Percentiles rank a stretch among this genome's conserved stretches.
phyloP scores from a whole-genome alignment of 2,329 filamentous ascomycete species.

The Hypoxylon sp. region DNA sequence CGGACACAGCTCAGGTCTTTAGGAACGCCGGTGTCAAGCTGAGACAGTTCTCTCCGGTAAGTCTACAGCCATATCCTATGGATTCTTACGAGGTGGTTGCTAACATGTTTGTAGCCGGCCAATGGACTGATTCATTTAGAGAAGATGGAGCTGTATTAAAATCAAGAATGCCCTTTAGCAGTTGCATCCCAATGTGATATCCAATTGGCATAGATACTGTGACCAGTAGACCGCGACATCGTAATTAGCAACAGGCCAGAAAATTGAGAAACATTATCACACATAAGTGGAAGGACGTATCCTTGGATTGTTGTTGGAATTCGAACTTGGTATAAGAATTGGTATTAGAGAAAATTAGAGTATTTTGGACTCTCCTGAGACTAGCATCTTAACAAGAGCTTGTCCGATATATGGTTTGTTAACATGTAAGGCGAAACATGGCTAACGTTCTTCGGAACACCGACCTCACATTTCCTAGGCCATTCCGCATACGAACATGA shows the following conservation, averaged over 20 bases:
- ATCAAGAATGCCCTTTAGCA: background rate
- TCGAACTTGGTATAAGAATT: too few species aligned
- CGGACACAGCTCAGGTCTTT: conserved; percentile 82
- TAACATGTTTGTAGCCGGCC: conserved; percentile 52
- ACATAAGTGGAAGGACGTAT: too few species aligned
- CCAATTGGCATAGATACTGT: too few species aligned
- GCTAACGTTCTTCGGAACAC: conserved; percentile 23
- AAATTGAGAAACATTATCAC: too few species aligned
- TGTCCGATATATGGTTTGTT: conserved; percentile 32
- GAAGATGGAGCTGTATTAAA: conserved; percentile 44
- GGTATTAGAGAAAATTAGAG: conserved; percentile 45
- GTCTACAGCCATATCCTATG: conserved; percentile 45
- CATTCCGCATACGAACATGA: conserved; percentile 31
- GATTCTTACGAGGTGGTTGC: background rate
- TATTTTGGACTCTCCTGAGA: conserved; percentile 39
- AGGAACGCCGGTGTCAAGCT: conserved; percentile 82
- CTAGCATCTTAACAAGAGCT: conserved; percentile 36
- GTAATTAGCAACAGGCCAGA: too few species aligned
- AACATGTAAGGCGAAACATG: conserved; percentile 33
- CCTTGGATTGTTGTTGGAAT: too few species aligned
- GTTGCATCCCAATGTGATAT: too few species aligned
- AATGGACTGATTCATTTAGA: conserved; percentile 65
- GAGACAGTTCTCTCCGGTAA: conserved; percentile 86
- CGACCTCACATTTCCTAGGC: conserved; percentile 19
- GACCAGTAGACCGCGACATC: background rate